phyloP scores from a whole-genome alignment of 805 yeast species.

The Monosporozyma yasuniensis region DNA sequence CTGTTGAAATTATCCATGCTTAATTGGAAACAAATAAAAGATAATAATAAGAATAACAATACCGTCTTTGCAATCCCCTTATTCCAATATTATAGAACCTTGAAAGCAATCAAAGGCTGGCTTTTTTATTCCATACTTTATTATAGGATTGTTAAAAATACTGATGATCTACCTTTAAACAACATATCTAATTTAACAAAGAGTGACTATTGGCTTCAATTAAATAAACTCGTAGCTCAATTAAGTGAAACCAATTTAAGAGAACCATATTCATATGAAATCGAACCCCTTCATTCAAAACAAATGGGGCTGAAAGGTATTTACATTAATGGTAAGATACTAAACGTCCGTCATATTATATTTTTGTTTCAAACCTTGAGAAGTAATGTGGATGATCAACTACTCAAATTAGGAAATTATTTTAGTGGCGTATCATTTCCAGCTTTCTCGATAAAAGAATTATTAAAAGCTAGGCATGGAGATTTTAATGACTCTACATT shows the following conservation, averaged over 20 bases:
- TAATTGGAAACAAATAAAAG: background rate
- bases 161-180: background rate
- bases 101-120: background rate
- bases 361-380: background rate
- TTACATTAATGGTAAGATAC: background rate
- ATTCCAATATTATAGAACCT: background rate
- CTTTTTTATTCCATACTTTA: background rate
- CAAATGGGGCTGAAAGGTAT: background rate
- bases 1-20: background rate
- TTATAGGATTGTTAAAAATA: too few relatives aligned
- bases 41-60: too few relatives aligned
- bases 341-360: too few relatives aligned
- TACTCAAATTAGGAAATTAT: background rate
- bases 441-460: background rate
- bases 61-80: background rate
- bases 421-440: background rate
- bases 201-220: background rate
- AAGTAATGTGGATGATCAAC: background rate
- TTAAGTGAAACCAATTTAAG: background rate
- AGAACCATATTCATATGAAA: background rate
- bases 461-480: background rate
- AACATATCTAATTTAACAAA: background rate
- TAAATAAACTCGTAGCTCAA: background rate
- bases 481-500: background rate
- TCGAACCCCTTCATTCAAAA: background rate